These are phyloP conservation scores for Micractinium sp. DNA, from an alignment of 139 green algal genomes.

Conservation along the genomic window DNA sequence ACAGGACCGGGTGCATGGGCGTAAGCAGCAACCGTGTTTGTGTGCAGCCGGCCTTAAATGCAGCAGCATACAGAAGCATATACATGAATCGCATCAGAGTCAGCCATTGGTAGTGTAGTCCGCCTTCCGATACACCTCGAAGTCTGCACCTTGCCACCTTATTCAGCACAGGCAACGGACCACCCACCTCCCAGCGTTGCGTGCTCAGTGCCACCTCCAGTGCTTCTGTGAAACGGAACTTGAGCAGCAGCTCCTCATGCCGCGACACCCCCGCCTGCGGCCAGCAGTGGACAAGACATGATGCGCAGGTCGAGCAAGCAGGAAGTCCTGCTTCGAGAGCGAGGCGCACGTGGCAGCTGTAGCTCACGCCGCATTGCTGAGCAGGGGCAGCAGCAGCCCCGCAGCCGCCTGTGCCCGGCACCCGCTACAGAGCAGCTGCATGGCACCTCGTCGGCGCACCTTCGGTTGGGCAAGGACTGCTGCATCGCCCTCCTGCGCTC, in stretches of 20 bases:
- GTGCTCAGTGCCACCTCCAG: slow-evolving; percentile 80
- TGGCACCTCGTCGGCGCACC: background rate
- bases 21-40: too few species aligned
- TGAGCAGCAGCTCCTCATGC: slow-evolving; percentile 77
- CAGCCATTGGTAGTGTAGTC: too few species aligned
- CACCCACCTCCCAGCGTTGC: slow-evolving; percentile 64
- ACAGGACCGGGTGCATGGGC: background rate
- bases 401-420: background rate
- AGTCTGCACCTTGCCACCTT: background rate
- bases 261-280: slow-evolving; percentile 57
- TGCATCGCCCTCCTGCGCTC: background rate
- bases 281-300: background rate
- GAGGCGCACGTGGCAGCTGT: background rate
- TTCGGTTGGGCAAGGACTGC: background rate
- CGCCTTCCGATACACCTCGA: too few species aligned
- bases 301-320: background rate
- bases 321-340: background rate
- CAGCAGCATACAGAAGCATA: too few species aligned
- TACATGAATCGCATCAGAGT: too few species aligned
- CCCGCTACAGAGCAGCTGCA: background rate
- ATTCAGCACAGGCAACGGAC: too few species aligned
- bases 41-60: background rate
- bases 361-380: background rate
- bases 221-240: slow-evolving; percentile 74
- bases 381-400: background rate